phyloP scores from a whole-genome alignment of 1,284 basidiomycete species.

The Ceratobasidium sp. region DNA sequence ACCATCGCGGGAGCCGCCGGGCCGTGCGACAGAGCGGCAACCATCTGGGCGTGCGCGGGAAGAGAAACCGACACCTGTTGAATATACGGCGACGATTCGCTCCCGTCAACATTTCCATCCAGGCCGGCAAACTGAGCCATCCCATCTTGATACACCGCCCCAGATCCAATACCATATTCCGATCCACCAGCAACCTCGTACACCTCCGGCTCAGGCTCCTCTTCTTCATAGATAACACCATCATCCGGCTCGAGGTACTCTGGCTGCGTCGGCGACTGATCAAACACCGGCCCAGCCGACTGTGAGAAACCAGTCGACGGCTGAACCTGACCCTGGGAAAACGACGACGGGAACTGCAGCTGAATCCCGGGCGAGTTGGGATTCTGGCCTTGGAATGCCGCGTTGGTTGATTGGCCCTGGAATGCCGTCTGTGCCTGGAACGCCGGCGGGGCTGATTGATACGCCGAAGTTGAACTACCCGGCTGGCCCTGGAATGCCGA shows the following conservation, averaged over 20 bases:
- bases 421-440: neutral
- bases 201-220: neutral
- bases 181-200: neutral
- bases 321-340: conserved; percentile 21
- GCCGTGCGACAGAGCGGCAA: neutral
- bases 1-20: neutral
- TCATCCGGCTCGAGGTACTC: conserved; percentile 1
- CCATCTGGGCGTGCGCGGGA: conserved; percentile 1
- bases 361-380: neutral
- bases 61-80: neutral
- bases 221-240: conserved; percentile 9
- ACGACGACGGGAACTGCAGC: neutral
- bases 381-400: neutral
- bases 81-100: neutral
- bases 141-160: neutral
- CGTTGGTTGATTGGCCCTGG: too few species aligned
- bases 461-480: neutral
- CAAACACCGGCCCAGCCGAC: neutral
- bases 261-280: neutral
- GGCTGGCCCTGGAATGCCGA: neutral
- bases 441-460: neutral
- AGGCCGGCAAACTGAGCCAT: conserved; percentile 6
- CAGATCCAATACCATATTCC: neutral
- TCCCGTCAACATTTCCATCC: neutral
- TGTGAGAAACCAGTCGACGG: neutral